A percentile compares a stretch with the other conserved stretches of the same genome.
Conservation (phyloP, 345 rosid species). For the Salix brachista region DNA sequence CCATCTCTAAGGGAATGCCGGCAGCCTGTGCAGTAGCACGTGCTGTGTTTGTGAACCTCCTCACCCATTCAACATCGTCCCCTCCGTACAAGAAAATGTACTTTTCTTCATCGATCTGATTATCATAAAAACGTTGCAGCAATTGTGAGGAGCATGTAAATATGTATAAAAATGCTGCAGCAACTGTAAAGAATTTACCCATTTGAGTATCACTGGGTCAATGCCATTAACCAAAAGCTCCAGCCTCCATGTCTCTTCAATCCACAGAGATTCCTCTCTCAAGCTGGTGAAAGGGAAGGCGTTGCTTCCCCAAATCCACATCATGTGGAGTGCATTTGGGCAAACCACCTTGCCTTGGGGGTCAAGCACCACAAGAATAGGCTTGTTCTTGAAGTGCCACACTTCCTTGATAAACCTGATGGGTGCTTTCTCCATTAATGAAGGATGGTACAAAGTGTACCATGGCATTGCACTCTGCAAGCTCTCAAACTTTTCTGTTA, state of each 20-base stretch:
- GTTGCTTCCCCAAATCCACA: slow-evolving; percentile 96
- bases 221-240: slow-evolving; percentile 79
- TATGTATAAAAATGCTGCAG: background rate
- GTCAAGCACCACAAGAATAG: slow-evolving; percentile 84
- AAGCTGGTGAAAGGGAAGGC: slow-evolving; percentile 84
- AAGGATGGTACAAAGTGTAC: slow-evolving; percentile 68
- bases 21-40: slow-evolving; percentile 49
- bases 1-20: slow-evolving; percentile 64
- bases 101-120: slow-evolving; percentile 62
- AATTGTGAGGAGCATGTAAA: background rate
- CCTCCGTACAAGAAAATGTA: slow-evolving; percentile 92
- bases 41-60: slow-evolving; percentile 60
- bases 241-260: slow-evolving; percentile 65
- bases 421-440: slow-evolving; percentile 56
- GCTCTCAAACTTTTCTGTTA: slow-evolving; percentile 45
- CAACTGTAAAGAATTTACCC: slow-evolving; percentile 47
- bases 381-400: slow-evolving; percentile 88
- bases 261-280: slow-evolving; percentile 86
- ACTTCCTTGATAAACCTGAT: slow-evolving; percentile 60
- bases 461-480: slow-evolving; percentile 68
- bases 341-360: slow-evolving; percentile 73
- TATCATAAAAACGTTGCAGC: background rate
- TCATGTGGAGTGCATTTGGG: slow-evolving; percentile 95
- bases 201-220: slow-evolving; percentile 55
- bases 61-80: slow-evolving; percentile 76